A percentile compares a stretch with the other conserved stretches of the same genome.
Evolutionary conservation across 176 grass and related monocot genomes (phyloP).

Genomic region (Saccharum spontaneum): DNA sequence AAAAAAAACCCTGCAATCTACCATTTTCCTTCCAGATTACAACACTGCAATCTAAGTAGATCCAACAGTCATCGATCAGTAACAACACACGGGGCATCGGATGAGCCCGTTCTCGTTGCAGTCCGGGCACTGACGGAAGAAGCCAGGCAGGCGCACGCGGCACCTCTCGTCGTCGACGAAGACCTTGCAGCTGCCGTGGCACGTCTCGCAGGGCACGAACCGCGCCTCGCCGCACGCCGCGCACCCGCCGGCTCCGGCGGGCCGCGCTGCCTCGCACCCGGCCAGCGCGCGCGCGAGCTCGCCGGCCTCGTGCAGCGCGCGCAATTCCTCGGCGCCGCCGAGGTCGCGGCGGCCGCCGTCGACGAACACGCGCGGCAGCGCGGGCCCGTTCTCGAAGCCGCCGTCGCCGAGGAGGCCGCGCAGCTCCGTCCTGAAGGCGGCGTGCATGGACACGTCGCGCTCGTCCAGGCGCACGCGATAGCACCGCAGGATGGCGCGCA

Average conservation of each 20-base stretch:
- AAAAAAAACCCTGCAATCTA: background rate
- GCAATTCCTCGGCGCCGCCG: conserved; percentile 61
- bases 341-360: conserved; percentile 38
- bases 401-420: conserved; percentile 11
- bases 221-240: conserved; percentile 54
- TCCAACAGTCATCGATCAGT: background rate
- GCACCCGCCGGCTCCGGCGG: conserved; percentile 3
- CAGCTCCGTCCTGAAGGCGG: conserved; percentile 66
- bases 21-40: background rate
- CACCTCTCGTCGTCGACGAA: conserved; percentile 38
- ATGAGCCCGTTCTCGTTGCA: conserved; percentile 98
- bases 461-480: conserved; percentile 69
- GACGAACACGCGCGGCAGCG: conserved; percentile 67
- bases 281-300: conserved; percentile 45
- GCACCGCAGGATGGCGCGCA: conserved; percentile 64
- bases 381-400: background rate
- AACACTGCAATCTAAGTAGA: background rate
- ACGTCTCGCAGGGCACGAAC: conserved; percentile 66
- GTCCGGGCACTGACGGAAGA: conserved; percentile 57
- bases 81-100: conserved; percentile 70
- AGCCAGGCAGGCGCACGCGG: background rate
- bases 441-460: conserved; percentile 90
- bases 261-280: background rate
- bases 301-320: conserved; percentile 62
- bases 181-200: conserved; percentile 79